phyloP scores from a whole-genome alignment of 1,139 yeast species.

The Dujonia santamariae region DNA sequence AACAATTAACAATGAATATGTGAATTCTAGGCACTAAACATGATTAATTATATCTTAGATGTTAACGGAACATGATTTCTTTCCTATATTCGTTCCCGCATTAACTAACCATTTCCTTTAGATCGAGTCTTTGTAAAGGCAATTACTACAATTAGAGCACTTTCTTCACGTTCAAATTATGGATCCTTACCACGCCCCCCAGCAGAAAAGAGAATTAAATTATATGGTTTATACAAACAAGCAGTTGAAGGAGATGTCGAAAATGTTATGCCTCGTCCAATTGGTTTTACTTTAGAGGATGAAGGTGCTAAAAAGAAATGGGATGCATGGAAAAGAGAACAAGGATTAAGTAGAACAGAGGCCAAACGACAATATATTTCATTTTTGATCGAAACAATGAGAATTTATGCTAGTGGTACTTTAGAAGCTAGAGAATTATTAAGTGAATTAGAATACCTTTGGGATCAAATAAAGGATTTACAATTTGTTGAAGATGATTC shows the following conservation, averaged over 20 bases:
- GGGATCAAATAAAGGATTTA: conserved; percentile 72
- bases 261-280: conserved; percentile 64
- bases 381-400: conserved; percentile 71
- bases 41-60: no score
- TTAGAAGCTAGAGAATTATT: conserved; percentile 65
- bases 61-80: no score
- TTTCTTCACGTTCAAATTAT: conserved; percentile 65
- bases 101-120: no score
- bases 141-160: conserved; percentile 70
- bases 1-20: no score
- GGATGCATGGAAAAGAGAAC: conserved; percentile 83
- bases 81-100: no score
- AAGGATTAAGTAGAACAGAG: conserved; percentile 66
- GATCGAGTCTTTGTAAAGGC: conserved; percentile 83
- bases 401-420: conserved; percentile 64
- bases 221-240: conserved; percentile 83
- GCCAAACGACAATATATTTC: conserved; percentile 73
- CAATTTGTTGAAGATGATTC: conserved; percentile 34
- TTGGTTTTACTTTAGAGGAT: conserved; percentile 58
- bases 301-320: conserved; percentile 71
- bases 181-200: conserved; percentile 82
- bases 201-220: conserved; percentile 61
- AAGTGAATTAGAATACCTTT: conserved; percentile 63
- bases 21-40: no score
- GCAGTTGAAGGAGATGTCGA: conserved; percentile 85